Evolutionary conservation across 2,329 filamentous ascomycete genomes (phyloP).

Genomic region (Ceratocystis variospora): DNA sequence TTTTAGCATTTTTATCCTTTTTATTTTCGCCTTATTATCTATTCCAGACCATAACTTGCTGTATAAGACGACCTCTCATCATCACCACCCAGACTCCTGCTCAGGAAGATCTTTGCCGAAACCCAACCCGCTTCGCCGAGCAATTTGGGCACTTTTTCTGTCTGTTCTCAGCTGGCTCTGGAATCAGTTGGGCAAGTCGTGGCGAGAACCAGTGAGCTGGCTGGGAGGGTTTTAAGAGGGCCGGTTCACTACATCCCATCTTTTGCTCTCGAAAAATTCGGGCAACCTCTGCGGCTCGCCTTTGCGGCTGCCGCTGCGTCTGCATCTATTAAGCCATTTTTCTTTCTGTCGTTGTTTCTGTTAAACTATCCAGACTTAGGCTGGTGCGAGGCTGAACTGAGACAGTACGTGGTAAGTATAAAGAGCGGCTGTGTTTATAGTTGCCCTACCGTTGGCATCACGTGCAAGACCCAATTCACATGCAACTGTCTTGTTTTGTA

Average conservation of each 20-base stretch:
- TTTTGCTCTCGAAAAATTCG: background rate
- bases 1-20: background rate
- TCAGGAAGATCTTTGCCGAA: background rate
- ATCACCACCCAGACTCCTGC: background rate
- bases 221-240: background rate
- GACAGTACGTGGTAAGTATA: background rate
- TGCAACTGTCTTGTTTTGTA: background rate
- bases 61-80: background rate
- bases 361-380: background rate
- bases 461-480: background rate
- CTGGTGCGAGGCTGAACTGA: background rate
- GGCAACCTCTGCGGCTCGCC: background rate
- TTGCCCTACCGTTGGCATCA: background rate
- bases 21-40: background rate
- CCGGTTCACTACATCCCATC: background rate
- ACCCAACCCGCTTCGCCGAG: background rate
- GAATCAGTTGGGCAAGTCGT: background rate
- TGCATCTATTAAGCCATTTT: background rate
- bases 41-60: background rate
- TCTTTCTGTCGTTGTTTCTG: background rate
- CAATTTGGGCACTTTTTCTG: background rate
- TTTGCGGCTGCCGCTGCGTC: background rate
- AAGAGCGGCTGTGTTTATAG: background rate
- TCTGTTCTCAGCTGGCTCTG: background rate
- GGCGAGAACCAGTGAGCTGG: background rate